Evolutionary conservation across 2,329 filamentous ascomycete genomes (phyloP).

Genomic region (Aspergillus latus): DNA sequence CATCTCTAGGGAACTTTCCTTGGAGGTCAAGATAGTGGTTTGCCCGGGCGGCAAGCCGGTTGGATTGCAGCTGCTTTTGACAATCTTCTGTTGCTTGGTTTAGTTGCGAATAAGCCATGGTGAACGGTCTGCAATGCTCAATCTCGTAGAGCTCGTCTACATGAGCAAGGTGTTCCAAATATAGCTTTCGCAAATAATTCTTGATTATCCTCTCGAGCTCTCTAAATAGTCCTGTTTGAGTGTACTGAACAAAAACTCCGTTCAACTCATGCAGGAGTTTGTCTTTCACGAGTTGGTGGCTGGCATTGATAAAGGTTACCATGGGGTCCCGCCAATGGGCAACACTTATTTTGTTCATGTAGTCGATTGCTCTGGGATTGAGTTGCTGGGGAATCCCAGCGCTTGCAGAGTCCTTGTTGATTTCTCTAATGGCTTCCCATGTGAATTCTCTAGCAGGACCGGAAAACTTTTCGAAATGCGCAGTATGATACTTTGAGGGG

Average conservation of each 20-base stretch:
- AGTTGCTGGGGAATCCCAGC: conserved; percentile 61
- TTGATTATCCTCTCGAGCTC: conserved; percentile 45
- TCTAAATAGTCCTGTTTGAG: conserved; percentile 36
- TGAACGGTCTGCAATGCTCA: conserved; percentile 59
- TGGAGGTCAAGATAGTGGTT: conserved; percentile 14
- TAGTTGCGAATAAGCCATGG: conserved; percentile 42
- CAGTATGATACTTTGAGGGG: conserved; percentile 17
- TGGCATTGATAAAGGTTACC: conserved; percentile 37
- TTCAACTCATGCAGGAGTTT: conserved; percentile 51
- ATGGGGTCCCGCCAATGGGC: conserved; percentile 59
- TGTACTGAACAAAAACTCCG: conserved; percentile 33
- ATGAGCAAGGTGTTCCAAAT: conserved; percentile 41
- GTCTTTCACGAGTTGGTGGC: conserved; percentile 30
- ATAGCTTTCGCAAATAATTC: conserved; percentile 48
- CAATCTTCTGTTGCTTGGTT: conserved; percentile 23
- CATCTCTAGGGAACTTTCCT: conserved; percentile 2
- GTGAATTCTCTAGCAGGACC: conserved; percentile 26
- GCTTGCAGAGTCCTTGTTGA: conserved; percentile 56
- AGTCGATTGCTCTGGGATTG: conserved; percentile 60
- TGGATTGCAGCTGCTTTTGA: conserved; percentile 11
- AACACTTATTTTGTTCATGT: conserved; percentile 58
- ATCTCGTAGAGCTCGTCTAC: conserved; percentile 54
- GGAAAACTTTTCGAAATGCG: conserved; percentile 26
- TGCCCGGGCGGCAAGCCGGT: conserved; percentile 25
- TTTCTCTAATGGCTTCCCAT: conserved; percentile 49